Conservation (phyloP, 805 yeast genomes). For the Lipomyces sp. region DNA sequence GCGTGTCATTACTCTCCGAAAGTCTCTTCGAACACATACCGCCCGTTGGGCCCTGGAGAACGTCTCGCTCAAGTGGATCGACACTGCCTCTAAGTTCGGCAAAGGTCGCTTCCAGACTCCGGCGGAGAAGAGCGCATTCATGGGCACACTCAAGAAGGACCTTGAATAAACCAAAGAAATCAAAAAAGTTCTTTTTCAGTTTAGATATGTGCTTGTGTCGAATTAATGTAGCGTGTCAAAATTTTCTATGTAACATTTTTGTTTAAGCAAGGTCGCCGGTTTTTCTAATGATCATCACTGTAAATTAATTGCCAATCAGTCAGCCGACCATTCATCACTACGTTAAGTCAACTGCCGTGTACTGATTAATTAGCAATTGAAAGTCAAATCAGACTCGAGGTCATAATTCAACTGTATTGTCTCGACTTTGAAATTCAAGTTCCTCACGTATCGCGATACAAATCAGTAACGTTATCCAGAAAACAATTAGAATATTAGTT, state of each 20-base stretch:
- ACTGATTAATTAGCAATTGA: too few species aligned
- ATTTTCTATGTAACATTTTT: background rate
- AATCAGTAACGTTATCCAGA: too few species aligned
- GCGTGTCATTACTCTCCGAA: slow-evolving; percentile 99
- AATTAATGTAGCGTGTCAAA: background rate
- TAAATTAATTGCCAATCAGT: background rate
- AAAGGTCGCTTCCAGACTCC: slow-evolving; percentile 99
- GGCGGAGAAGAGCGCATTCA: slow-evolving; percentile 99
- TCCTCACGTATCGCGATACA: too few species aligned
- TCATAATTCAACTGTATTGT: too few species aligned
- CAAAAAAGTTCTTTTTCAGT: background rate
- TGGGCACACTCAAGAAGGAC: slow-evolving; percentile 91
- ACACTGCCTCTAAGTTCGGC: slow-evolving; percentile 99
- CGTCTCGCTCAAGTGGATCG: slow-evolving; percentile 98
- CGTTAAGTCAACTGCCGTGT: background rate
- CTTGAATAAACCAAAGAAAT: slow-evolving; percentile 24
- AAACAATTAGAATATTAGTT: too few species aligned
- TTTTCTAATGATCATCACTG: background rate
- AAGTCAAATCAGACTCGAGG: too few species aligned
- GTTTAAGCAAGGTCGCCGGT: slow-evolving; percentile 1
- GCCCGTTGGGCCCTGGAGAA: slow-evolving; percentile 97
- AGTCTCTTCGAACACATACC: slow-evolving; percentile 96
- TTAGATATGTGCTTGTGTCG: background rate
- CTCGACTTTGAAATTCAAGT: too few species aligned
- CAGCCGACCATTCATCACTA: background rate